Percentiles rank a stretch among this genome's conserved stretches.
Conservation (phyloP, 345 rosid species). For the Boechera stricta region DNA sequence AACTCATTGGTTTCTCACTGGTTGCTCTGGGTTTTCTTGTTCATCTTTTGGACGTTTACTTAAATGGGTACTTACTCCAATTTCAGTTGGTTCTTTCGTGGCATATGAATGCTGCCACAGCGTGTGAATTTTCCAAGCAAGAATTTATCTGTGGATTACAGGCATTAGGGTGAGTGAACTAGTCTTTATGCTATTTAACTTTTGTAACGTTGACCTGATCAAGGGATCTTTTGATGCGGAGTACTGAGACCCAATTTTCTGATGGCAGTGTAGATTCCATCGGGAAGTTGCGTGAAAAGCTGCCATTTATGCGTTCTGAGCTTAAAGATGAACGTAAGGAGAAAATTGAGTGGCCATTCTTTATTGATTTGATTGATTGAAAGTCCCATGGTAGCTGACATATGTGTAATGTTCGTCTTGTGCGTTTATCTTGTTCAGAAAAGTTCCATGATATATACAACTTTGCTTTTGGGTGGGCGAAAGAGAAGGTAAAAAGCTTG, state of each 20-base stretch:
- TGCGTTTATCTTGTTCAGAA: conserved; percentile 59
- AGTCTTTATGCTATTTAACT: not conserved
- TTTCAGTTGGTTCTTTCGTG: conserved; percentile 94
- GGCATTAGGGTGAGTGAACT: conserved; percentile 71
- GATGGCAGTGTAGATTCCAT: conserved; percentile 87
- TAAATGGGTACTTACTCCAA: conserved; percentile 13
- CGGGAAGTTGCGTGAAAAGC: conserved; percentile 81
- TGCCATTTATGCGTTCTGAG: conserved; percentile 85
- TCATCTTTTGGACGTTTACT: not conserved
- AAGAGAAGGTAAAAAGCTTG: conserved; percentile 76
- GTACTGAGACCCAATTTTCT: conserved; percentile 42
- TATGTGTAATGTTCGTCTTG: conserved; percentile 28
- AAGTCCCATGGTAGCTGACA: conserved; percentile 26
- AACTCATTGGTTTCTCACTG: conserved; percentile 12
- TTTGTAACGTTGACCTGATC: conserved; percentile 9
- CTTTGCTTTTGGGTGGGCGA: conserved; percentile 98
- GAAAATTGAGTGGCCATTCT: conserved; percentile 25
- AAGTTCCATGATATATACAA: conserved; percentile 93
- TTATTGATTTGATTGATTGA: conserved; percentile 8
- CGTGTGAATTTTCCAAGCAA: conserved; percentile 93
- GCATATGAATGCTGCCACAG: conserved; percentile 99
- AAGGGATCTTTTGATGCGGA: conserved; percentile 13
- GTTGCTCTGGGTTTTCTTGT: not conserved
- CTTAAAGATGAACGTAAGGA: conserved; percentile 92
- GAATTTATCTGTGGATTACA: conserved; percentile 87